Evolutionary conservation across 2,329 filamentous ascomycete genomes (phyloP), one percentile per base, ranked within the genome.

Genomic region (Nigrograna mackinnonii): DNA sequence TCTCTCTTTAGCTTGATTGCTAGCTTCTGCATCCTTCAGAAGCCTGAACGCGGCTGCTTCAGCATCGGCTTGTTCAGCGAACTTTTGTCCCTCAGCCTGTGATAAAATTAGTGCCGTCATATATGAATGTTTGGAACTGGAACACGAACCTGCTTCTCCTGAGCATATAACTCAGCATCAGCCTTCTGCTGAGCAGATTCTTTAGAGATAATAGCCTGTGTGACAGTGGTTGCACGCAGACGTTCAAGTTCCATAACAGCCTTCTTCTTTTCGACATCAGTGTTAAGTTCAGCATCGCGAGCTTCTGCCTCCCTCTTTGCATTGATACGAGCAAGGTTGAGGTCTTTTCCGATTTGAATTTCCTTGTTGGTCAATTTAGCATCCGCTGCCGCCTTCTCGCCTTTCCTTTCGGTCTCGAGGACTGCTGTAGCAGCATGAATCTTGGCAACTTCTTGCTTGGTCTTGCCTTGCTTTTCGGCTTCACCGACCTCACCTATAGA

Each of bases 341-440:
- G 83, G 49, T 89, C 85, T 24, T 86, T 82, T 52, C 83, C 79
- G 44, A 94, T 84, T 38, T 80, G 79, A 2, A 88, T 86, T 68
- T 91, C 84, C 53, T 83, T 79, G 14, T 85, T 89, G 26, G 83
- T 80, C 39, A 95, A 80, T 41, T 84, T 83, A 9, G 89, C 87
- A 62, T 94, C 89, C 32, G 90, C 90, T 35, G 80, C 71, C 2
- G 88, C 87, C 48, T 89, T 89, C 71, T 94, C 88, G 34, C 86
- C 85, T 62, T 92, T 90, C 37, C 89, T 84, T 63, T 92, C 84
- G 0, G 89, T 94, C 73, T 92, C 90, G 47, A 89, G 80, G 2
- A 94, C 87, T 1, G 89, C 88, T 1, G 89, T 95, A 56, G 89
- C 84, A 52, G 89, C 89, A 66, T 91, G 83, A 71, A 95, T 95